Base-by-base conservation (phyloP, 495 filamentous ascomycete genomes). In the Physcia stellaris region DNA sequence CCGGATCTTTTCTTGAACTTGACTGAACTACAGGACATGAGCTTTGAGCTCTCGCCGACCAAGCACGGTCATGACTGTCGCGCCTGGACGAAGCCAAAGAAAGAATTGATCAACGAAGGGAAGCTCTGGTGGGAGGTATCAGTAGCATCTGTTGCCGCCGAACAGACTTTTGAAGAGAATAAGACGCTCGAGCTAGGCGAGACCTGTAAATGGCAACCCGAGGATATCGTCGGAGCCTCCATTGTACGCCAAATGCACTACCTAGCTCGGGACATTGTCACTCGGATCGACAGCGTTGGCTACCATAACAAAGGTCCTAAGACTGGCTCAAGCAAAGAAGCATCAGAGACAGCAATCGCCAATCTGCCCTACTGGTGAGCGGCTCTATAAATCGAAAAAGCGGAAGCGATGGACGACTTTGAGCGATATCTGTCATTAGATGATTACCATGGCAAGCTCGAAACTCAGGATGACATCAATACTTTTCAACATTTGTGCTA, bases 71-170 rank as follows among this genome's bases (percentile, higher is more conserved):
- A 36, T 9, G 34, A 55, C 11, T n/a, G n/a, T n/a, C 43, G 50
- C 19, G 60, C 60, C 3, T 48, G 46, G 6, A 50, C 53, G 16
- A 37, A 43, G 4, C 18, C 45, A 9, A 10, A 42, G 3, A 17
- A 35, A 1, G 50, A 56, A 2, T 64, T 66, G 61, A 39, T 53
- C 11, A 41, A 42, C 3, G 43, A 46, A 4, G 51, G 56, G 6
- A 48, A 54, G n/a, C 43, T 60, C 5, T 72, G 68, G 67, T 70
- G 62, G 48, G 56, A 62, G 32, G 58, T 56, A 10, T 59, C 55
- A 7, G 28, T 70, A 5, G 40, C 55, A 22, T 63, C 57, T 24
- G 42, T 41, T 7, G 30, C 44, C 3, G 56, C 61, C 6, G 49
- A 55, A 12, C 30, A 39, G 1, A 40, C 59, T 0, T 27, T 64